Conservation (phyloP, 2,329 filamentous ascomycete species). For the Colletotrichum phormii region DNA sequence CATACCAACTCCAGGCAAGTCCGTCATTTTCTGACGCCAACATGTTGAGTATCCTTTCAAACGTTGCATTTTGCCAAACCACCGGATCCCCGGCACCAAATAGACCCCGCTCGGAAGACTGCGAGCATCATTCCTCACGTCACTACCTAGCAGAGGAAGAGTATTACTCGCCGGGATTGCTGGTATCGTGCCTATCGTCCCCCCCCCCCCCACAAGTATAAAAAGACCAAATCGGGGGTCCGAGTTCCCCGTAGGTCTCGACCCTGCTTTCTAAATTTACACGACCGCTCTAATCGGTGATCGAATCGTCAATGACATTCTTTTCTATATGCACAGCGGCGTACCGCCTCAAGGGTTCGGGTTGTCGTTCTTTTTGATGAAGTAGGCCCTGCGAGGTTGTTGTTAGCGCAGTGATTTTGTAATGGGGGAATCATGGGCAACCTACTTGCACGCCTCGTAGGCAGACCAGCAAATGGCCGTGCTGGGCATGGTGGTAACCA, state of each 20-base stretch:
- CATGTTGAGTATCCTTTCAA: conserved; percentile 30
- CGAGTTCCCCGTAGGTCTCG: conserved; percentile 2
- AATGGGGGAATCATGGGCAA: conserved; percentile 31
- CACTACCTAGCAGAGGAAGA: neutral
- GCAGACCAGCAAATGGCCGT: conserved; percentile 99
- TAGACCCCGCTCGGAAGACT: conserved; percentile 14
- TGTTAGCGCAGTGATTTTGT: conserved; percentile 23
- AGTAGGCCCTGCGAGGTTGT: conserved; percentile 63
- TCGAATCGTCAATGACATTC: conserved; percentile 13
- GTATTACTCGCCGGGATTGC: neutral
- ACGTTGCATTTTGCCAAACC: conserved; percentile 31
- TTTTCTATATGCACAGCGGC: conserved; percentile 25
- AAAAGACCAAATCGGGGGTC: neutral
- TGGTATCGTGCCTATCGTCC: conserved; percentile 7
- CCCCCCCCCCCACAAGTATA: neutral
- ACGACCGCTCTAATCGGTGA: conserved; percentile 32
- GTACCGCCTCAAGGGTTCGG: conserved; percentile 20
- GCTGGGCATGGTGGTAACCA: conserved; percentile 97
- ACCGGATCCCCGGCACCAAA: conserved; percentile 16
- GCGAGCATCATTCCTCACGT: conserved; percentile 6
- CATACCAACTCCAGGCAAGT: conserved; percentile 22
- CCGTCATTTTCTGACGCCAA: conserved; percentile 30
- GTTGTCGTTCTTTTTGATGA: conserved; percentile 66
- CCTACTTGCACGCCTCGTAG: conserved; percentile 77
- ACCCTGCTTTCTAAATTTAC: conserved; percentile 26